phyloP scores from a whole-genome alignment of 805 yeast species.

The Starmerella apis region DNA sequence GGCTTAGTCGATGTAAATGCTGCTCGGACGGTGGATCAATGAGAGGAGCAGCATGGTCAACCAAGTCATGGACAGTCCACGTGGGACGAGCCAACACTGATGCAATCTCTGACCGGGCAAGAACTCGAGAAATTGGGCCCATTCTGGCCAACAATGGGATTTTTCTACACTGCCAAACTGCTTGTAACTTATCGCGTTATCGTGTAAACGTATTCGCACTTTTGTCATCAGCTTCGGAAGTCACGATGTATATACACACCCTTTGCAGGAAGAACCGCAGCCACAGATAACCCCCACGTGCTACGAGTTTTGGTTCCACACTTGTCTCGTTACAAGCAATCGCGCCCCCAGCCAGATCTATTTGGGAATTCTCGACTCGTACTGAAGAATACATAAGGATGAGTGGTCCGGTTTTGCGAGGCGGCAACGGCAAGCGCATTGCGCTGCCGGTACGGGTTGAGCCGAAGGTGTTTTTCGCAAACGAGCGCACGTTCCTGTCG shows the following conservation, averaged over 20 bases:
- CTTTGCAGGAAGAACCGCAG: not conserved
- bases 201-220: not conserved
- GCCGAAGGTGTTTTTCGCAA: slow-evolving; percentile 97
- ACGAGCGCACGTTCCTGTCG: slow-evolving; percentile 94
- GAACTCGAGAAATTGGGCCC: not conserved
- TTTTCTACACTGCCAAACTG: not conserved
- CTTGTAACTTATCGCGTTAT: not conserved
- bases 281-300: slow-evolving; percentile 4
- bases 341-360: not conserved
- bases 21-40: slow-evolving; percentile 18
- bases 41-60: slow-evolving; percentile 21
- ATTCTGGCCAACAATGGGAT: not conserved
- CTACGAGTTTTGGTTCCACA: not conserved
- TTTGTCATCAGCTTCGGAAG: not conserved
- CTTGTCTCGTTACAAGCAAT: not conserved
- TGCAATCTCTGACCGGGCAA: slow-evolving; percentile 14
- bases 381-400: not conserved
- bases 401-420: slow-evolving; percentile 56
- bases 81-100: slow-evolving; percentile 24
- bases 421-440: slow-evolving; percentile 77
- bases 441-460: slow-evolving; percentile 97
- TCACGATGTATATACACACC: not conserved
- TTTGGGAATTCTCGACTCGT: not conserved
- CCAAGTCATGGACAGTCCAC: slow-evolving; percentile 28
- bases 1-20: slow-evolving; percentile 17